Evolutionary conservation across 495 filamentous ascomycete genomes (phyloP).

Genomic region (Penicillium chermesinum): DNA sequence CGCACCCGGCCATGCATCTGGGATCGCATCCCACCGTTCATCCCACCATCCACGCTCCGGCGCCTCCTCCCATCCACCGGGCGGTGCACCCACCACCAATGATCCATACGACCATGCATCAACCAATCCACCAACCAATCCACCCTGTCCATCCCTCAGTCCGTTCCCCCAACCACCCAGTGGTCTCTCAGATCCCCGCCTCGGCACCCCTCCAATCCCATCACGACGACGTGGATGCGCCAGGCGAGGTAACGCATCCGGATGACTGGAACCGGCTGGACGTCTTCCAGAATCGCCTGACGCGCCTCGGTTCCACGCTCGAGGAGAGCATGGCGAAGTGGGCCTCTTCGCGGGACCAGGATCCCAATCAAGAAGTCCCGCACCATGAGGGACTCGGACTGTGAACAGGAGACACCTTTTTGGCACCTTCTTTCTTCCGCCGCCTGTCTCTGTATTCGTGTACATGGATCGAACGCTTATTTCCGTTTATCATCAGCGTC

Average conservation of each 20-base stretch:
- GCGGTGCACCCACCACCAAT: neutral
- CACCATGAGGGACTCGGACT: conserved; percentile 25
- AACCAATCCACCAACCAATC: neutral
- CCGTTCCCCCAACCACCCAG: neutral
- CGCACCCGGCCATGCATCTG: conserved; percentile 1
- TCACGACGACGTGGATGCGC: conserved; percentile 7
- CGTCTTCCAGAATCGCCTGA: conserved; percentile 19
- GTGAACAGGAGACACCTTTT: conserved; percentile 4
- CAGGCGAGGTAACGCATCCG: conserved; percentile 7
- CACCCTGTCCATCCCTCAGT: neutral
- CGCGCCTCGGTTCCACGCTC: conserved; percentile 14
- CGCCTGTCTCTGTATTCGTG: conserved; percentile 1
- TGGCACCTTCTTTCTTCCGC: neutral
- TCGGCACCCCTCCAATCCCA: neutral
- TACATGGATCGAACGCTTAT: neutral
- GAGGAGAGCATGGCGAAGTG: conserved; percentile 24
- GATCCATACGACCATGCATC: neutral
- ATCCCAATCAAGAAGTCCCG: conserved; percentile 19
- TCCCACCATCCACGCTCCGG: neutral
- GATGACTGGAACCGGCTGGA: conserved; percentile 19
- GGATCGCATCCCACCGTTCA: conserved; percentile 1
- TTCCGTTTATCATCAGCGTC: conserved; percentile 1
- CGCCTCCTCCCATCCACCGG: neutral
- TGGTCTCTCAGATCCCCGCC: neutral
- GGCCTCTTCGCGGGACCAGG: conserved; percentile 15